Evolutionary conservation across 2,329 filamentous ascomycete genomes (phyloP), one percentile per base, ranked within the genome.

Genomic region (Alternaria tenuissima): DNA sequence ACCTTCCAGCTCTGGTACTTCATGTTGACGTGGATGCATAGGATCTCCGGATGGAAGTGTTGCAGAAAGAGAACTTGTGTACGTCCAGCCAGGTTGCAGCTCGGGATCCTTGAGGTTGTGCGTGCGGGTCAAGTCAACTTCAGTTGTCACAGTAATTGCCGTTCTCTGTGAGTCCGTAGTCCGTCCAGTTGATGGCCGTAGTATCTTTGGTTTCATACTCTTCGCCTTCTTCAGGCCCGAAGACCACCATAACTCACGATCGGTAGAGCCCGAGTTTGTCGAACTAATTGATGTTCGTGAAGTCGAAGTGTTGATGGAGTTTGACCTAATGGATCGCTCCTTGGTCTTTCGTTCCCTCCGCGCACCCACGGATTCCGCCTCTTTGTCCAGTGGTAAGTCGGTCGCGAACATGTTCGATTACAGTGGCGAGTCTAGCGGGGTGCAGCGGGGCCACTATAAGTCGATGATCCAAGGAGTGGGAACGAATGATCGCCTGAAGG

Each of bases 281-380:
- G 69, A 71, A 36, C 64, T 74, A 38, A 52, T 64, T 6, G 71
- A 70, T 16, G 71, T 74, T 51, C 49, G 64, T 5, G 71, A 71
- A 20, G 72, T 64, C 5, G 71, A 71, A 22, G 72, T 76, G 52
- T 59, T 71, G 44, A 73, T 51, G 1, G 76, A 78, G 8, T 63
- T 62, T 18, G 73, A 64, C 16, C 67, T 62, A 36, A 54, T 61
- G 20, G 70, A 60, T n/a, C 64, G 65, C 57, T 77, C 68, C 55
- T 64, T 68, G 26, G 71, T 70, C 48, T 72, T 78, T 41, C 78
- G 69, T 58, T 79, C 74, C 57, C 66, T 71, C 9, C 76, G 72
- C 59, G 77, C 65, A n/a, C 78, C 78, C 41, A 80, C 74, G 44
- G 69, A 78, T 63, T 79, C 77, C n/a, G 67, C 67, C 38, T 61